Percentiles rank a stretch among this genome's conserved stretches.
These are phyloP conservation scores for Entomortierella parvispora DNA, from an alignment of 192 early-diverging fungal species.

Conservation along the genomic window DNA sequence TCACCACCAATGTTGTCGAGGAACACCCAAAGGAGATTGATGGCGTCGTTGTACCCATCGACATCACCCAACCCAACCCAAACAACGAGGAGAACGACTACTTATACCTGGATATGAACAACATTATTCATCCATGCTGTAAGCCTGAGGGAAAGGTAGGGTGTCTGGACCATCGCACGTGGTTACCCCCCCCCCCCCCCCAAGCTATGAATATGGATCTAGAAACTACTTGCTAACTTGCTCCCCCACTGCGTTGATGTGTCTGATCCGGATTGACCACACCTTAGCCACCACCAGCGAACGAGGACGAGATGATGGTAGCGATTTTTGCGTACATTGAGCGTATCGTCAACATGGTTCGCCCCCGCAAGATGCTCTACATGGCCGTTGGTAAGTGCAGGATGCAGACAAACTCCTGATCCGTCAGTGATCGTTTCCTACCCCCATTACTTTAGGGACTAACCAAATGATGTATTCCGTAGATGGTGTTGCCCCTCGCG, in stretches of 20 bases:
- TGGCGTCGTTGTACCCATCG: conserved; percentile 83
- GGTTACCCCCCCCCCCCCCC: too few species aligned
- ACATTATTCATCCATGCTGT: conserved; percentile 89
- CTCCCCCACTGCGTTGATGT: background rate
- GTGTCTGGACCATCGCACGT: too few species aligned
- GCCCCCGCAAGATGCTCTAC: conserved; percentile 94
- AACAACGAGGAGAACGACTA: conserved; percentile 95
- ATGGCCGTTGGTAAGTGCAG: conserved; percentile 91
- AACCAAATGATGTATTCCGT: background rate
- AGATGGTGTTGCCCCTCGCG: conserved; percentile 98
- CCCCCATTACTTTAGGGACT: background rate
- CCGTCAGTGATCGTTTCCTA: background rate
- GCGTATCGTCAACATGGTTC: conserved; percentile 90
- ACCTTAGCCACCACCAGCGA: conserved; percentile 72
- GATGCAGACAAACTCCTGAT: background rate
- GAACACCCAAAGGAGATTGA: conserved; percentile 76
- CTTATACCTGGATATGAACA: conserved; percentile 99
- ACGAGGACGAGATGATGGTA: conserved; percentile 94
- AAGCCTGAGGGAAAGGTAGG: conserved; percentile 81
- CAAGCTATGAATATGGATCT: background rate
- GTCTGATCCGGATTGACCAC: background rate
- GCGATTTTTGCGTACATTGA: conserved; percentile 98
- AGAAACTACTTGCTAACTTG: background rate
- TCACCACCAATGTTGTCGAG: conserved; percentile 75
- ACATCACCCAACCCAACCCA: conserved; percentile 89